Evolutionary conservation across 164 flowering plant genomes (phyloP).

Genomic region (Amborella trichopoda): DNA sequence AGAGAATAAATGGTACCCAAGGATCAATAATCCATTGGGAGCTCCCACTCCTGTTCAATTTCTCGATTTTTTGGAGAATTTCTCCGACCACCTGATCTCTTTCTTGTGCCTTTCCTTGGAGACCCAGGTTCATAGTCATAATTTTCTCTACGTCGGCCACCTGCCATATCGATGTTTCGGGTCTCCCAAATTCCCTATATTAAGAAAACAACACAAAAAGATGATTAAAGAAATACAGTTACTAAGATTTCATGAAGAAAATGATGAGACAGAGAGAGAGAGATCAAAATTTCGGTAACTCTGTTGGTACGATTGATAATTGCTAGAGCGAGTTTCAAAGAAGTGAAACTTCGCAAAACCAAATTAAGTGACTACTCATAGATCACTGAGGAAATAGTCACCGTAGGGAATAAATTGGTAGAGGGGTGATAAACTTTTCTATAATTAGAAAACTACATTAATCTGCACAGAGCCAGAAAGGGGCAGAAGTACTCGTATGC

Average conservation of each 20-base stretch:
- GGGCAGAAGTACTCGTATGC: too few species aligned
- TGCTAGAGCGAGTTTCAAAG: background rate
- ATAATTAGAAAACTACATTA: too few species aligned
- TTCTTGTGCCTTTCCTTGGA: background rate
- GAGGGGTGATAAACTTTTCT: too few species aligned
- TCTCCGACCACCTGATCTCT: background rate
- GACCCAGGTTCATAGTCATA: background rate
- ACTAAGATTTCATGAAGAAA: too few species aligned
- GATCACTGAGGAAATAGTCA: too few species aligned
- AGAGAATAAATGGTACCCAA: too few species aligned
- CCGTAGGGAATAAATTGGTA: too few species aligned
- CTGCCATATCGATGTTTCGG: background rate
- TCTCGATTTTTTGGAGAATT: background rate
- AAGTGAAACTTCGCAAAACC: background rate
- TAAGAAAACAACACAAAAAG: background rate
- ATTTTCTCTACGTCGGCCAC: background rate
- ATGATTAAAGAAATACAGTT: too few species aligned
- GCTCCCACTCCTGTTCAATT: slow-evolving; percentile 1
- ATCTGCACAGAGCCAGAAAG: too few species aligned
- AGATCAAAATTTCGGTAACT: too few species aligned
- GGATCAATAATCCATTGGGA: slow-evolving; percentile 1
- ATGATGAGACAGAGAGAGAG: too few species aligned
- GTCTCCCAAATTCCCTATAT: background rate
- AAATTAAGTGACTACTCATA: background rate
- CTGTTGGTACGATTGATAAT: background rate